phyloP scores from a whole-genome alignment of 2,329 filamentous ascomycete genomes.

The Aspergillus sp. region DNA sequence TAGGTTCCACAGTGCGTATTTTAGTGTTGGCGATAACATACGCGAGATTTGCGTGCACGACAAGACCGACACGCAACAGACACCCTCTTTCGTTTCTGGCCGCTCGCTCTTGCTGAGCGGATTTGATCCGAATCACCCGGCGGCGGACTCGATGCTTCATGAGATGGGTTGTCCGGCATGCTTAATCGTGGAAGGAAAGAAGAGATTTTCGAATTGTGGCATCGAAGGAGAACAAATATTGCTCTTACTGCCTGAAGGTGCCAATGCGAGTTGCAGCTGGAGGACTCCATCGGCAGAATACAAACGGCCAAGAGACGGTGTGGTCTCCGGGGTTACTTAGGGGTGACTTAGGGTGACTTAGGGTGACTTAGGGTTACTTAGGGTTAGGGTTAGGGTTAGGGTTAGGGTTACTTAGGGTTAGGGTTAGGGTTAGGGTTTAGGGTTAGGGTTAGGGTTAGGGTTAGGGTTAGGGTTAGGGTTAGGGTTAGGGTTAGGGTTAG shows the following conservation, averaged over 20 bases:
- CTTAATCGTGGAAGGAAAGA: neutral
- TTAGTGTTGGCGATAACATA: slow-evolving; percentile 1
- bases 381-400: too few relatives aligned
- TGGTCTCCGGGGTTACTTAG: neutral
- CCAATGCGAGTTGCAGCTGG: neutral
- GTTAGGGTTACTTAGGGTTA: too few relatives aligned
- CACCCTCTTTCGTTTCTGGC: slow-evolving; percentile 12
- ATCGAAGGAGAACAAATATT: neutral
- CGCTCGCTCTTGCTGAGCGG: neutral
- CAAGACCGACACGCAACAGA: slow-evolving; percentile 14
- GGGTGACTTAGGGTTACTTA: too few relatives aligned
- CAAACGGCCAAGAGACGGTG: neutral
- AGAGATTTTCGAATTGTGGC: neutral
- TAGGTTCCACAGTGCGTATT: neutral
- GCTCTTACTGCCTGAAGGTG: neutral
- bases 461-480: too few relatives aligned
- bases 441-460: too few relatives aligned
- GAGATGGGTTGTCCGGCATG: neutral
- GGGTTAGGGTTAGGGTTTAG: too few relatives aligned
- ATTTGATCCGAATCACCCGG: neutral
- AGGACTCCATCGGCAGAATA: neutral
- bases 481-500: too few relatives aligned
- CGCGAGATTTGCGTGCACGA: slow-evolving; percentile 14
- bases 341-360: too few relatives aligned
- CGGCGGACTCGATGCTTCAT: neutral